These are phyloP conservation scores for Fraxinus sp. DNA, from an alignment of 305 asterid species.

Conservation along the genomic window DNA sequence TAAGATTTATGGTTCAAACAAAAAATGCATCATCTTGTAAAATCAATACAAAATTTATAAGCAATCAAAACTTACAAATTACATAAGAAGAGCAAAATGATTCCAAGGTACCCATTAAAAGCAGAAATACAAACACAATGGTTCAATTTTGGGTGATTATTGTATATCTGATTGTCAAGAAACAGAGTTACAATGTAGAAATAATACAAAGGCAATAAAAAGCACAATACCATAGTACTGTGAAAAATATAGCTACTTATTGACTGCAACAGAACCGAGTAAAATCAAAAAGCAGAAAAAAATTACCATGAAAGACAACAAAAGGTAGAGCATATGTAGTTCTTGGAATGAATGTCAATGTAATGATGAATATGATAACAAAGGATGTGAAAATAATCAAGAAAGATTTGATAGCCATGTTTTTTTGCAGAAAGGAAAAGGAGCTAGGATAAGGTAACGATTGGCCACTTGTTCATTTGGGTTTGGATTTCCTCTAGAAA, in stretches of 20 bases:
- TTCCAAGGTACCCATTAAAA: neutral
- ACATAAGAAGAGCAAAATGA: neutral
- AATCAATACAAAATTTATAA: neutral
- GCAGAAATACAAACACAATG: neutral
- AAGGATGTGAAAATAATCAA: conserved; percentile 8
- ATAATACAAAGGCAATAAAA: neutral
- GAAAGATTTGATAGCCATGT: conserved; percentile 37
- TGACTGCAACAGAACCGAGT: neutral
- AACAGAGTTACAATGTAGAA: neutral
- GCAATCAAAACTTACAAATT: neutral
- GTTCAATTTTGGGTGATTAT: neutral
- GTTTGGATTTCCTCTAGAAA: neutral
- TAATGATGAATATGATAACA: conserved; percentile 12
- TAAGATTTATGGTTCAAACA: neutral
- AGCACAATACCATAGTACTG: neutral
- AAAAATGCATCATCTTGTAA: neutral
- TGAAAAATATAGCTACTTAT: neutral
- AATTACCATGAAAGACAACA: conserved; percentile 84
- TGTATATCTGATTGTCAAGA: neutral
- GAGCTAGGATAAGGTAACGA: conserved; percentile 3
- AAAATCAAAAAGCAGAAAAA: neutral
- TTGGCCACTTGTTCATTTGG: neutral
- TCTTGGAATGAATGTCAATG: conserved; percentile 37
- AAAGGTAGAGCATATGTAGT: conserved; percentile 58
- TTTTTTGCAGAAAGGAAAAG: neutral